phyloP scores from a whole-genome alignment of 805 yeast genomes.

The Metschnikowia anglica region DNA sequence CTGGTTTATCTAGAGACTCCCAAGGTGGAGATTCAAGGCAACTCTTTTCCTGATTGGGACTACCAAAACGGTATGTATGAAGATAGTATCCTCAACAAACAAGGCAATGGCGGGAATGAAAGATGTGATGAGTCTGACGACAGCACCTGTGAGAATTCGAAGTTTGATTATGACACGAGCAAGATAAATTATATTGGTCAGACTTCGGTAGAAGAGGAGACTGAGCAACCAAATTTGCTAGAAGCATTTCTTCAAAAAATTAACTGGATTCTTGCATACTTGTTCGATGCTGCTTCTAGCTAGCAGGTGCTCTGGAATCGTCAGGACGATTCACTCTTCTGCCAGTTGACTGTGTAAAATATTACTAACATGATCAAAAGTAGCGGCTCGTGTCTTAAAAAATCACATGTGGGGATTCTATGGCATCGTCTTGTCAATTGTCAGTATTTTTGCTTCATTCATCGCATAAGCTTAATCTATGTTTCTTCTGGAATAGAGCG shows the following conservation, averaged over 20 bases:
- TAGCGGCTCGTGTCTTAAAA: constrained; percentile 11
- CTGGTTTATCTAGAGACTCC: constrained; percentile 27
- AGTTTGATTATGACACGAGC: constrained; percentile 2
- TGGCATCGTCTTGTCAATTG: constrained; percentile 7
- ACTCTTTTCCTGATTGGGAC: constrained; percentile 23
- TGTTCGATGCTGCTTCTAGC: constrained; percentile 12
- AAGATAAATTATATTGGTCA: constrained; percentile 6
- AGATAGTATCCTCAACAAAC: constrained; percentile 27
- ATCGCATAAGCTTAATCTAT: constrained; percentile 3
- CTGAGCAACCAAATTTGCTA: constrained; percentile 6
- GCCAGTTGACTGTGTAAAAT: constrained; percentile 7
- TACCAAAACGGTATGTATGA: constrained; percentile 43
- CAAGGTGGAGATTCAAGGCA: constrained; percentile 21
- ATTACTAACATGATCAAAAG: constrained; percentile 11
- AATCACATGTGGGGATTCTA: constrained; percentile 8
- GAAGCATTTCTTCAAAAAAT: constrained; percentile 9
- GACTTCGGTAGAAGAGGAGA: constrained; percentile 7
- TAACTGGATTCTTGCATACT: constrained; percentile 13
- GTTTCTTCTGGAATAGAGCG: constrained; percentile 13
- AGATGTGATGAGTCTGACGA: constrained; percentile 4
- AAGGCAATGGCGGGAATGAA: neutral
- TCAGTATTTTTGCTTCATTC: constrained; percentile 7
- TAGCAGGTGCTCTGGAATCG: constrained; percentile 4
- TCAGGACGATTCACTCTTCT: constrained; percentile 9
- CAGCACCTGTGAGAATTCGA: constrained; percentile 1